phyloP scores from a whole-genome alignment of 1,139 yeast species.

The Scheffersomyces cryptocercus region DNA sequence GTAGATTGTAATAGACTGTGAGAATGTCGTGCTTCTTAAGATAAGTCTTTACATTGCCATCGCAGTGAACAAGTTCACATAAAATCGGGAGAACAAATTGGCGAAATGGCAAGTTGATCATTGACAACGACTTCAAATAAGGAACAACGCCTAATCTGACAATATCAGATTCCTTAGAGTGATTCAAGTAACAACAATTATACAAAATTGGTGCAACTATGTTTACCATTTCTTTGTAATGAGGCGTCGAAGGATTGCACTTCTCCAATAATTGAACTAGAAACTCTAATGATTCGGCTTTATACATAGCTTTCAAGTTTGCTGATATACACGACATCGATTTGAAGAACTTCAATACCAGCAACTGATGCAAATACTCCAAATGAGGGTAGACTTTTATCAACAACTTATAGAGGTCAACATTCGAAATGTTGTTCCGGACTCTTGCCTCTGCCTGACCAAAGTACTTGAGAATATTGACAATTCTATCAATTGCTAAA shows the following conservation, averaged over 20 bases:
- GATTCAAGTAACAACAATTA: constrained; percentile 62
- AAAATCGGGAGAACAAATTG: constrained; percentile 65
- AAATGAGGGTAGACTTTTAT: constrained; percentile 40
- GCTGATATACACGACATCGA: constrained; percentile 44
- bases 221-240: constrained; percentile 45
- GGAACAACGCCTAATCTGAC: constrained; percentile 58
- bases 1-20: constrained; percentile 47
- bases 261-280: constrained; percentile 31
- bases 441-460: constrained; percentile 49
- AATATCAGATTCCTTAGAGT: constrained; percentile 52
- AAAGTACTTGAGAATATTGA: constrained; percentile 41
- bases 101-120: constrained; percentile 51
- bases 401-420: constrained; percentile 47
- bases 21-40: constrained; percentile 44
- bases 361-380: constrained; percentile 32
- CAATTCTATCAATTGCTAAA: constrained; percentile 33
- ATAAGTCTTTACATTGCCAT: constrained; percentile 35
- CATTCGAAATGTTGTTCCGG: constrained; percentile 38
- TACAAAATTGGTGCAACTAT: constrained; percentile 47
- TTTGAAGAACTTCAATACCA: constrained; percentile 42
- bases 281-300: constrained; percentile 46
- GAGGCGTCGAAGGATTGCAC: constrained; percentile 26
- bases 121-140: constrained; percentile 45
- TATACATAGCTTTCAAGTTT: constrained; percentile 32
- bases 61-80: constrained; percentile 61